Base-by-base conservation (phyloP, 768 basidiomycete species). In the Obba rivulosa region DNA sequence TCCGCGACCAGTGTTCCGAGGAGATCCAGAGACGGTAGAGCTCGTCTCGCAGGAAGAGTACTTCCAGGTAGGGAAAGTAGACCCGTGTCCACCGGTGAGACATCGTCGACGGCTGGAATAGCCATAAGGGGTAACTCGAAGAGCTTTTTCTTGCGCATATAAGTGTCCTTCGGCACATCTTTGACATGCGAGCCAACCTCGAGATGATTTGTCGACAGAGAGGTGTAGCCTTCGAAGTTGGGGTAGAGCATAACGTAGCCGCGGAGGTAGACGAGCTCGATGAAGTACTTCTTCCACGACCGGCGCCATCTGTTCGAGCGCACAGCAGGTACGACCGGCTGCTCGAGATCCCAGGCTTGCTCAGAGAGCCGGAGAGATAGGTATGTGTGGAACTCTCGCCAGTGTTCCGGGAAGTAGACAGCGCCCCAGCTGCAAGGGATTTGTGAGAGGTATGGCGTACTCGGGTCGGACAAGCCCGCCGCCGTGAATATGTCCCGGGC, bases 391-490 rank as follows among this genome's bases (percentile, higher is more conserved):
- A 92, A 93, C 62, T 88, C 87, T 56, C 81, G 78, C 91, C 90
- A 92, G 57, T 85, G 83, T 54, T 88, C 78, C 10, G 92, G 90
- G 61, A 94, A 94, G 69, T 92, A 94, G 34, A 90, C 73, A 2
- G 88, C 91, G 13, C 91, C 92, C 91, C 90, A 94, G 66, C 87
- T 90, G 65, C 91, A 92, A 0, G 91, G 92, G 9, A 91, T 80
- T 50, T 88, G 85, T 0, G 89, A 91, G 37, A 93, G 77, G 63
- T 91, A 93, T 0, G 92, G 90, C 0, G 80, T 80, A 1, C 71
- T 68, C 0, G 76, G 66, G 38, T 74, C 53, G 0, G 68, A 46
- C n/a, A 79, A 42, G 2, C 68, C 69, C 9, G 65, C 54, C 0
- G 63, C 51, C 9, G 64, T 60, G 62, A 93, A 87, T 18, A 85